Percentiles rank a stretch among this genome's conserved stretches.
phyloP scores from a whole-genome alignment of 345 rosid genomes.

The Linum trigynum region DNA sequence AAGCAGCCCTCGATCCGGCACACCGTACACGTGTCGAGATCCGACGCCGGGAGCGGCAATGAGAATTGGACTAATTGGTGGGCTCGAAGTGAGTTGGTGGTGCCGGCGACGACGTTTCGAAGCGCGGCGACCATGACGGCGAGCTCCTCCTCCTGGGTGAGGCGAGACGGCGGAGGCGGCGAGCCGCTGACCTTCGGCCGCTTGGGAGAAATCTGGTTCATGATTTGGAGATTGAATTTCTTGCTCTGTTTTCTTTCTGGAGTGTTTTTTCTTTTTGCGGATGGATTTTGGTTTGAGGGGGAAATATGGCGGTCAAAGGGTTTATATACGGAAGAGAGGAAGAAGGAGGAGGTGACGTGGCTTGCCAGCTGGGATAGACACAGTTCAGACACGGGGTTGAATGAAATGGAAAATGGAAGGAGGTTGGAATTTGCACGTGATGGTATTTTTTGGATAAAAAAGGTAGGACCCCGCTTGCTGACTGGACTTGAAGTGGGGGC shows the following conservation, averaged over 20 bases:
- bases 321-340: conserved; percentile 14
- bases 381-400: conserved; percentile 21
- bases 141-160: conserved; percentile 51
- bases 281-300: neutral
- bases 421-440: conserved; percentile 10
- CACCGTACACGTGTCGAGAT: conserved; percentile 45
- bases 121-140: conserved; percentile 56
- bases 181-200: conserved; percentile 14
- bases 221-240: neutral
- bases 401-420: neutral
- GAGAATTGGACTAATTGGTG: neutral
- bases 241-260: neutral
- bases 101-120: conserved; percentile 25
- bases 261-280: neutral
- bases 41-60: conserved; percentile 21
- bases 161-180: conserved; percentile 6
- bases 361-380: conserved; percentile 12
- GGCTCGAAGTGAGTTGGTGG: neutral
- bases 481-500: neutral
- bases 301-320: neutral
- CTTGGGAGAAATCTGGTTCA: conserved; percentile 33
- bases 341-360: neutral
- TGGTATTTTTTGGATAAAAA: neutral
- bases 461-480: neutral
- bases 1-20: conserved; percentile 63